phyloP scores from a whole-genome alignment of 1,139 yeast genomes.

The Sugiyamaella japonica region DNA sequence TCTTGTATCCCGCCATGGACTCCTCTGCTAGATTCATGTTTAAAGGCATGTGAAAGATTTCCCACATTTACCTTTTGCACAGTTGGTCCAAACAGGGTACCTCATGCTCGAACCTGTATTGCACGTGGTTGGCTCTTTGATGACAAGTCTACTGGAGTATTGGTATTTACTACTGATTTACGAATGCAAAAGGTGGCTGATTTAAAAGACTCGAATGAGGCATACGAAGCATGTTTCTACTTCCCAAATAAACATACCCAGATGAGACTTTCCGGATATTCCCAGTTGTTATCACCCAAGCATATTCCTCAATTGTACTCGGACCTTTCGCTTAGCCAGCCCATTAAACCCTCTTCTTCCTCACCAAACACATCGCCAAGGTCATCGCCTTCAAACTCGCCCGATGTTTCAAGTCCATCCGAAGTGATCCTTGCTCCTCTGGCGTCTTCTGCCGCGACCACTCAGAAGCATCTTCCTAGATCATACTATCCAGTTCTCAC shows the following conservation, averaged over 20 bases:
- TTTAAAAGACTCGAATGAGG: slow-evolving; percentile 48
- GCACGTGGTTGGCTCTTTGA: slow-evolving; percentile 74
- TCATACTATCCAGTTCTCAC: slow-evolving; percentile 30
- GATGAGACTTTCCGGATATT: slow-evolving; percentile 69
- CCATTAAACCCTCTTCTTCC: slow-evolving; percentile 6
- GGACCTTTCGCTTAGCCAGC: slow-evolving; percentile 17
- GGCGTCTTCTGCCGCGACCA: background rate
- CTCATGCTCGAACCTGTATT: slow-evolving; percentile 67
- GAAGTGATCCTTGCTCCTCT: slow-evolving; percentile 17
- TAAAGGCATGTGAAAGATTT: slow-evolving; percentile 24
- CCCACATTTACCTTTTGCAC: slow-evolving; percentile 66
- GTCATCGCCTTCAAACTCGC: slow-evolving; percentile 14
- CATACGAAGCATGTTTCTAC: slow-evolving; percentile 76
- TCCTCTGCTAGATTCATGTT: slow-evolving; percentile 31
- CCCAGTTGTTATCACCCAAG: slow-evolving; percentile 34
- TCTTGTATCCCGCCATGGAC: slow-evolving; percentile 36
- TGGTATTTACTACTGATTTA: slow-evolving; percentile 71
- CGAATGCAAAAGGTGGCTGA: slow-evolving; percentile 66
- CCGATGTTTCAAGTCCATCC: slow-evolving; percentile 16
- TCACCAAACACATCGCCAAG: background rate
- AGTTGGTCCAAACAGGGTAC: slow-evolving; percentile 56
- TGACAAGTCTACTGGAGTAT: slow-evolving; percentile 64
- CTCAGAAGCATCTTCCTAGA: slow-evolving; percentile 12
- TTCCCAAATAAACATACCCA: slow-evolving; percentile 62
- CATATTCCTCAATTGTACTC: slow-evolving; percentile 17